Evolutionary conservation across 2,329 filamentous ascomycete genomes (phyloP).

Genomic region (Apiospora rasikravindrae): DNA sequence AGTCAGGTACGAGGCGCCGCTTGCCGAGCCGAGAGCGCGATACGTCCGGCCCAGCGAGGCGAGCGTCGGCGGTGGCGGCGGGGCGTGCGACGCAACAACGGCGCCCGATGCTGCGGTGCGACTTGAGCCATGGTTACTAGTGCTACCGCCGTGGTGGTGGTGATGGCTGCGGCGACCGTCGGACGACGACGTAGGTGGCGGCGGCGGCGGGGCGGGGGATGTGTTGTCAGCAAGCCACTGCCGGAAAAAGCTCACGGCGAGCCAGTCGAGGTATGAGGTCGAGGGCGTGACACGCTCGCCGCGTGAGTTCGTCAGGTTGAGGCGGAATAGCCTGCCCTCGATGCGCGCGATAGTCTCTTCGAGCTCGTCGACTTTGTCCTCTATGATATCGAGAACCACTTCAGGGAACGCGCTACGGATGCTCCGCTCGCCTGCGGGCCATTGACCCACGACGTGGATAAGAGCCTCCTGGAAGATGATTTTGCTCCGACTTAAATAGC

Average conservation of each 20-base stretch:
- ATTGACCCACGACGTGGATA: constrained; percentile 93
- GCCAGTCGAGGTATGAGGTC: constrained; percentile 87
- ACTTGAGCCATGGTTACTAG: constrained; percentile 18
- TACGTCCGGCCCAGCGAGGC: constrained; percentile 75
- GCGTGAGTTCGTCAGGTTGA: constrained; percentile 77
- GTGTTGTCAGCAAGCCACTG: constrained; percentile 95
- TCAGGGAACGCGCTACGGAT: constrained; percentile 76
- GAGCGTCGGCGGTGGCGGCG: constrained; percentile 50
- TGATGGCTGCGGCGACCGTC: constrained; percentile 22
- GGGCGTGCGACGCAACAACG: constrained; percentile 36
- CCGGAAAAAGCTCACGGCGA: constrained; percentile 83
- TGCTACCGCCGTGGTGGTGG: neutral
- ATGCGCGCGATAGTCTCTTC: constrained; percentile 81
- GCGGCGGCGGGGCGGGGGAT: constrained; percentile 59
- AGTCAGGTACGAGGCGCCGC: constrained; percentile 68
- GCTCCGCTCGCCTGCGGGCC: constrained; percentile 81
- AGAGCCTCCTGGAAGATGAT: constrained; percentile 87
- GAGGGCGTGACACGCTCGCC: constrained; percentile 83
- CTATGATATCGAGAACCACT: constrained; percentile 83
- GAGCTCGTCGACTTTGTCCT: constrained; percentile 93
- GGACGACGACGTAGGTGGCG: constrained; percentile 24
- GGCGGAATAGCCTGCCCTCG: constrained; percentile 80
- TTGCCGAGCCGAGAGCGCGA: constrained; percentile 71
- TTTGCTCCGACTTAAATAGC: constrained; percentile 82
- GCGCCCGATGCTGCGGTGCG: constrained; percentile 29